Base-by-base conservation (phyloP, 163 green algal genomes). In the Scenedesmus sp. region DNA sequence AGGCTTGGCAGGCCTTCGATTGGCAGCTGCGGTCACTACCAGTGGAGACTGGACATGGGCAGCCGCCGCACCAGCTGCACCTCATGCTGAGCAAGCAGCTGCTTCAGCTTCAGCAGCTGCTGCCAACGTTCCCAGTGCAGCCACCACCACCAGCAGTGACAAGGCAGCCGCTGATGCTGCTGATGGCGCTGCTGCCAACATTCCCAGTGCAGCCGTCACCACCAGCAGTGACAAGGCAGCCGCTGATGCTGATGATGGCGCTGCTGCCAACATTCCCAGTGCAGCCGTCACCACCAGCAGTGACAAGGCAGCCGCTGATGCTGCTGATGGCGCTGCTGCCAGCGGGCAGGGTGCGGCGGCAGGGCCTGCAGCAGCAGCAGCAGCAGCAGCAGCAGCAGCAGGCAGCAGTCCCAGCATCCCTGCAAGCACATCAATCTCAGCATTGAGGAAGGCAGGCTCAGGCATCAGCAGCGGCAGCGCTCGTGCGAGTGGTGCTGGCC, bases 301-400 rank as follows among this genome's bases (percentile, higher is more conserved):
- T 18, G 30, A 40, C 30, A 18, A 37, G 65, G 7, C 30, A 40
- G 65, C 15, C 16, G 65, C 65, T 7, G 26, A 30, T 37, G 4
- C 65, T 5, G 65, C 30, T 40, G 65, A 40, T 7, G 30, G 30
- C 18, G 65, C 65, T 10, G 65, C 65, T 37, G 30, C 65, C 30
- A 76, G 65, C 3, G 30, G 30, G 30, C 26, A 76, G 30, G 30
- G 30, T 15, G 65, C 65, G 20, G 65, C 30, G 9, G 9, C 65
- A 76, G 65, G 20, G 30, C 65, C 65, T 16, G 65, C 78, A 85
- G 78, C 81, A 70, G 81, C 81, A 80, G 53, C 83, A 88, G 53
- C 83, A 80, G 56, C 53, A 56, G n/a, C 51, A 30, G 42, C n/a
- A n/a, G n/a, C n/a, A n/a, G n/a, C n/a, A n/a, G n/a, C n/a, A n/a